Evolutionary conservation across 192 early-diverging fungal species (phyloP).

Genomic region (Neocallimastix lanati): DNA sequence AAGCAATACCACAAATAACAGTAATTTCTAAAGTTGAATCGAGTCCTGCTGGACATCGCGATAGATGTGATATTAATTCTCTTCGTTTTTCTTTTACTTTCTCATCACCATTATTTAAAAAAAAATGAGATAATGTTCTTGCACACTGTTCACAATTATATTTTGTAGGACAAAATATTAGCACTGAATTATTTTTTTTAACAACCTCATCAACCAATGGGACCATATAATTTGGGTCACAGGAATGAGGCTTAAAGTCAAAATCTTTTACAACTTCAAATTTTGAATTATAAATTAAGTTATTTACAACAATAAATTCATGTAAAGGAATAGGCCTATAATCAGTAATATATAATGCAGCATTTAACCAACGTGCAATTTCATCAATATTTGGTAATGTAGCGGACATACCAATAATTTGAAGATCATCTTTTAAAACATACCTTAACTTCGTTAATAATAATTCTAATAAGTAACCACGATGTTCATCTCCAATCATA

Average conservation of each 20-base stretch:
- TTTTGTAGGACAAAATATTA: slow-evolving; percentile 15
- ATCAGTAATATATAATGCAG: slow-evolving; percentile 9
- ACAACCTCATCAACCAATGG: slow-evolving; percentile 7
- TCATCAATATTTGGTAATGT: slow-evolving; percentile 16
- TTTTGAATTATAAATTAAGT: slow-evolving; percentile 7
- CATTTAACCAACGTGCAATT: slow-evolving; percentile 13
- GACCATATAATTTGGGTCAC: slow-evolving; percentile 2
- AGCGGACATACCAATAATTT: slow-evolving; percentile 19
- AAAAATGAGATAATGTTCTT: not conserved
- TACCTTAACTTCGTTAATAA: slow-evolving; percentile 12
- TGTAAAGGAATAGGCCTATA: slow-evolving; percentile 11
- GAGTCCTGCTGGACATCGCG: slow-evolving; percentile 6
- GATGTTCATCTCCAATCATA: slow-evolving; percentile 14
- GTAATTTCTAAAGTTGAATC: slow-evolving; percentile 8
- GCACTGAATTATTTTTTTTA: slow-evolving; percentile 3
- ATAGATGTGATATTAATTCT: slow-evolving; percentile 4
- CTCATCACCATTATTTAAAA: not conserved
- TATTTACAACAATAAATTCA: slow-evolving; percentile 12
- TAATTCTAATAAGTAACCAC: slow-evolving; percentile 14
- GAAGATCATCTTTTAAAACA: slow-evolving; percentile 7
- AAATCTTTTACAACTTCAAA: not conserved
- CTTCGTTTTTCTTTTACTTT: not conserved
- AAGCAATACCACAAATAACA: slow-evolving; percentile 11
- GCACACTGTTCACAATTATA: slow-evolving; percentile 11
- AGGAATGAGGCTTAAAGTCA: not conserved